Base-by-base conservation (phyloP, 23 red algal species). In the Gracilaria gracilis region DNA sequence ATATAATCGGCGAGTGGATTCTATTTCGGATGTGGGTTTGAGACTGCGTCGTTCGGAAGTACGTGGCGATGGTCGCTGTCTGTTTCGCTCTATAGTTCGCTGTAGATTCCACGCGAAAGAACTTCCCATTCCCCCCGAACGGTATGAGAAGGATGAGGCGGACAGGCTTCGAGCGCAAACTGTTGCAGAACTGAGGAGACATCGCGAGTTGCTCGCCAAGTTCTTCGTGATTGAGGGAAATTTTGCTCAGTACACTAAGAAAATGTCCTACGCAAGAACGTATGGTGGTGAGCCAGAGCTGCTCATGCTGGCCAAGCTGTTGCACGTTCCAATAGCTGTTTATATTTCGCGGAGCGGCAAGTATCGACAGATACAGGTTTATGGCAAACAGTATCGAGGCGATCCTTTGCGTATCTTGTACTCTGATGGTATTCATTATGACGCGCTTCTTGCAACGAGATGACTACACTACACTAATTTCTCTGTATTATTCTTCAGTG, bases 261-360 rank as follows among this genome's bases (percentile, higher is more conserved):
- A 64, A 73, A 98, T 98, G 86, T 66, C 81, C 8, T 40, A 91
- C 15, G 80, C 90, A 19, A 76, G 57, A 36, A 91, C 95, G 62
- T 96, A 87, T 79, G 95, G 91, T 23, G 95, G 95, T 35, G 95
- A 98, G 81, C 95, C 95, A 38, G 95, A 98, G 48, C 88, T 98
- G n/a, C 75, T 98, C 32, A 87, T 98, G 81, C 53, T 90, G 47
- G 95, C 95, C 4, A 88, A 90, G 33, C 57, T 98, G 58, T 66
- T 98, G 14, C 95, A 98, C 77, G 66, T 84, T 35, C 95, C 95
- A 14, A 98, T 98, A 36, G 91, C 95, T 34, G 95, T 98, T 21
- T 94, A 98, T 59, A 76, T 98, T 32, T 35, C 28, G 36, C 35
- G 40, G 27, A 67, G 25, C 49, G 62, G 75, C 50, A 57, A 62